Evolutionary conservation across 225 moss, liverwort and hornwort genomes (phyloP).

Genomic region (Pseudoscleropodium purum): DNA sequence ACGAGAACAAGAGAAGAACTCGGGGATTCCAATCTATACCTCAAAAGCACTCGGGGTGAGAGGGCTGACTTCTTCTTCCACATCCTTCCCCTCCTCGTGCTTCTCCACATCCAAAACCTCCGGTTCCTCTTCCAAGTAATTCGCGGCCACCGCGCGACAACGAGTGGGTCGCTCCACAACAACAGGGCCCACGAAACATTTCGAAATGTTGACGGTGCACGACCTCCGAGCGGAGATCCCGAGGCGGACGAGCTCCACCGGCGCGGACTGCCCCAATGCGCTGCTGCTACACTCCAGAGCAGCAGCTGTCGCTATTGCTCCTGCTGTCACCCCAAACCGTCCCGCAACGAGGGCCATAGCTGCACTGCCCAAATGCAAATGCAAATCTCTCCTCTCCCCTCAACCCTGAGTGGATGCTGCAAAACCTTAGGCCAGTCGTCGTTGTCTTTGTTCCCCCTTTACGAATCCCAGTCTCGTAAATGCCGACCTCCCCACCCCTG

Average conservation of each 20-base stretch:
- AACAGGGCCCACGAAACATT: background rate
- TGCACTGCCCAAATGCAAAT: background rate
- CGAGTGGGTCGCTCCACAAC: background rate
- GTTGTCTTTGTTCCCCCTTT: background rate
- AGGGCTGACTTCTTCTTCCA: slow-evolving; percentile 6
- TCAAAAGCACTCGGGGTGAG: slow-evolving; percentile 39
- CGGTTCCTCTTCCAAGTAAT: slow-evolving; percentile 25
- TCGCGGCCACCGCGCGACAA: slow-evolving; percentile 18
- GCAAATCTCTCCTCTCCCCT: background rate
- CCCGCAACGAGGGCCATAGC: slow-evolving; percentile 6
- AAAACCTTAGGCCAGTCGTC: background rate
- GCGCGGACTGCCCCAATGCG: background rate
- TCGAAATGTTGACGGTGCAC: background rate
- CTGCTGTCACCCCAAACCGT: background rate
- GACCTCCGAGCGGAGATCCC: background rate
- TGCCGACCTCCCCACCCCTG: background rate
- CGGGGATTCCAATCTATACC: background rate
- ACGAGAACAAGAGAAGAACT: background rate
- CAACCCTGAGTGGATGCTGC: background rate
- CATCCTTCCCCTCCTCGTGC: background rate
- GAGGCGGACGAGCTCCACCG: slow-evolving; percentile 5
- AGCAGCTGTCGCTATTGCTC: background rate
- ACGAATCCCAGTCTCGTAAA: background rate
- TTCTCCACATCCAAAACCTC: slow-evolving; percentile 13
- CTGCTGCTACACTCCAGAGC: background rate